Evolutionary conservation across 805 yeast species (phyloP).

Genomic region (Candida xiaguanensis): DNA sequence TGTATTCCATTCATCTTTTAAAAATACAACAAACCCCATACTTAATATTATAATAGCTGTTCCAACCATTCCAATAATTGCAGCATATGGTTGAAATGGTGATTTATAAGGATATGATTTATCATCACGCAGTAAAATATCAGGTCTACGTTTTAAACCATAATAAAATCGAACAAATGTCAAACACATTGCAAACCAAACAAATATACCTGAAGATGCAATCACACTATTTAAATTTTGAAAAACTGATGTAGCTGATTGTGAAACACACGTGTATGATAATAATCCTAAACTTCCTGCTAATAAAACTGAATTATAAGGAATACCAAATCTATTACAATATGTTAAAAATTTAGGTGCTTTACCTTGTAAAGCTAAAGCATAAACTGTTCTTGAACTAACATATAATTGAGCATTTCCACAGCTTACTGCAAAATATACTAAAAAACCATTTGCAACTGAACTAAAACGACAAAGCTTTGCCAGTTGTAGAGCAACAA

Average conservation of each 20-base stretch:
- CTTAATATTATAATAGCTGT: conserved; percentile 47
- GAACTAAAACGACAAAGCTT: conserved; percentile 33
- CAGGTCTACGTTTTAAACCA: conserved; percentile 59
- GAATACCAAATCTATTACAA: conserved; percentile 67
- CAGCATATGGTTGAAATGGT: conserved; percentile 67
- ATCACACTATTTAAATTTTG: conserved; percentile 64
- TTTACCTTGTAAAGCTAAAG: conserved; percentile 45
- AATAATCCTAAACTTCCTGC: conserved; percentile 59
- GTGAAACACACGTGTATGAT: conserved; percentile 57
- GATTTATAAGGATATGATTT: conserved; percentile 65
- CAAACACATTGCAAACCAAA: conserved; percentile 74
- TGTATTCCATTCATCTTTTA: conserved; percentile 55
- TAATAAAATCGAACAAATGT: conserved; percentile 62
- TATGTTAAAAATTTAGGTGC: conserved; percentile 59
- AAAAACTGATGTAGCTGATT: conserved; percentile 58
- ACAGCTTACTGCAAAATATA: conserved; percentile 45
- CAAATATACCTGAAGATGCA: conserved; percentile 71
- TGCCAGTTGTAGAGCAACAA: conserved; percentile 39
- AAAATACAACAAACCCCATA: conserved; percentile 62
- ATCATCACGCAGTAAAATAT: conserved; percentile 60
- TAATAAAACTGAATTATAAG: conserved; percentile 64
- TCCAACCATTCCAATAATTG: conserved; percentile 59
- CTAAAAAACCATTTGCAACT: conserved; percentile 41
- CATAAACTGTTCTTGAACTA: conserved; percentile 39
- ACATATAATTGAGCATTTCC: conserved; percentile 45